A percentile compares a stretch with the other conserved stretches of the same genome.
Conservation (phyloP, 805 yeast genomes). For the Grigorovia humatica region DNA sequence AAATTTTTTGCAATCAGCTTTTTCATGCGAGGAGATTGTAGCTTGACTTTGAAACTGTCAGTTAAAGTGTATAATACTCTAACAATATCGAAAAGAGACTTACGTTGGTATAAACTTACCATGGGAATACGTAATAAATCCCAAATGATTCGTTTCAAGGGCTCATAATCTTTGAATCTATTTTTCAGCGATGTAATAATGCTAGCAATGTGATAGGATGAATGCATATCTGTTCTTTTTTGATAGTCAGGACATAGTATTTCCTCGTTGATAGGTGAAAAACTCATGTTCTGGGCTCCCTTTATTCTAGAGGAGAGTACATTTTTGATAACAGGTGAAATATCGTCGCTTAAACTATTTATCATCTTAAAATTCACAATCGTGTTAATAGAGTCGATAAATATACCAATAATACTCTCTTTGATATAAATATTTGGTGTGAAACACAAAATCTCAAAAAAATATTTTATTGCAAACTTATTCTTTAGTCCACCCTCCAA, state of each 20-base stretch:
- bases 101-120: constrained; percentile 46
- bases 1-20: constrained; percentile 49
- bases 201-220: constrained; percentile 22
- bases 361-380: constrained; percentile 59
- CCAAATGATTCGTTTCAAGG: constrained; percentile 59
- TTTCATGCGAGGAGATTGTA: constrained; percentile 59
- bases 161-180: constrained; percentile 34
- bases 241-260: constrained; percentile 6
- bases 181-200: constrained; percentile 16
- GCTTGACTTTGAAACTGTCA: constrained; percentile 49
- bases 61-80: constrained; percentile 54
- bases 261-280: constrained; percentile 7
- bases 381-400: constrained; percentile 47
- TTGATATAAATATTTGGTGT: constrained; percentile 48
- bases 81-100: constrained; percentile 53
- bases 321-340: constrained; percentile 28
- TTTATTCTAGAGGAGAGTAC: constrained; percentile 18
- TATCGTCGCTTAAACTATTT: constrained; percentile 56
- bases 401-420: constrained; percentile 35
- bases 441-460: constrained; percentile 45
- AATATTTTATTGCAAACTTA: constrained; percentile 46
- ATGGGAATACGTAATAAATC: constrained; percentile 51
- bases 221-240: constrained; percentile 15
- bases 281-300: constrained; percentile 12
- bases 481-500: constrained; percentile 71